Evolutionary conservation across 2,329 filamentous ascomycete genomes (phyloP), one percentile per base, ranked within the genome.

Genomic region (Aspergillus eucalypticola): DNA sequence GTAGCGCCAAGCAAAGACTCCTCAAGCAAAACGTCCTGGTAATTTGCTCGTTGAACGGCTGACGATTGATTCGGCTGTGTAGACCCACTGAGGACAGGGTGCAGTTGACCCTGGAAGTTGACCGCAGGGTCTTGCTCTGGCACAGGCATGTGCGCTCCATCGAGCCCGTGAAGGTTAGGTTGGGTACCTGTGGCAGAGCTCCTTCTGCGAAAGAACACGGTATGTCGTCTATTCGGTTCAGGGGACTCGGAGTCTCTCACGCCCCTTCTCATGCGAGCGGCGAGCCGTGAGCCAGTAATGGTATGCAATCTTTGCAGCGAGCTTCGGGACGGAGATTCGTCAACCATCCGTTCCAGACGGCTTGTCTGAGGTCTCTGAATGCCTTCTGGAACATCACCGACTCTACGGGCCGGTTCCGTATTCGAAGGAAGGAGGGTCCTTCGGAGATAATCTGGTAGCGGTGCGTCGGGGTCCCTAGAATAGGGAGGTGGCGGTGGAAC

Each of bases 401-500:
- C 41, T 3, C 59, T 58, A 17, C 59, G 62, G 38, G 48, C 27
- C 51, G 66, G 68, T 25, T 67, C 60, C 8, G 69, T 66, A 44
- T 54, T 50, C 7, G 63, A 65, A 25, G 73, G 73, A 57, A 77
- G 68, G 54, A 78, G 69, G 3, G 69, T 68, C 56, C 70, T 67
- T 64, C 66, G 69, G 10, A 78, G 62, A 59, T 74, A 67, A 11
- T 76, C 74, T n/a, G 76, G 76, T 7, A 78, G 68, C n/a, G 74
- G 73, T 35, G 53, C 66, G 25, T 73, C 73, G 13, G 75, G 64
- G 19, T 78, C 71, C 8, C 68, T 73, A 21, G 69, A 73, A 61
- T 96, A 96, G 1, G 90, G 90, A 3, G 91, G 91, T 8, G 91
- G 91, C 5, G 91, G 91, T 5, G 91, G 90, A 4, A 92, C 89